Conservation (phyloP, 78 protist species). For the Isochrysis galbana region DNA sequence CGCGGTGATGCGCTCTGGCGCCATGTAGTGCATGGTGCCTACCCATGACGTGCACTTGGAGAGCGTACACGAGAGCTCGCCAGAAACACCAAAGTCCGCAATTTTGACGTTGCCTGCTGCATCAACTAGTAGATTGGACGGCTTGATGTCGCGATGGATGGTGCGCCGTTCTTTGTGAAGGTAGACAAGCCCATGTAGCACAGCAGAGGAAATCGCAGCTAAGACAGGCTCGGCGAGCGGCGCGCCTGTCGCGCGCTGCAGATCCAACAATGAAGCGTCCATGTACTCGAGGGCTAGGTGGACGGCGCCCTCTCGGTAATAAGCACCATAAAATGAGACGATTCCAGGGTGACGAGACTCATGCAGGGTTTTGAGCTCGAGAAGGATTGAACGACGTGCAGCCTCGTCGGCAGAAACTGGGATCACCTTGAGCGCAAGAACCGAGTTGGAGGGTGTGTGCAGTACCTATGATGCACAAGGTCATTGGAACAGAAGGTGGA, state of each 20-base stretch:
- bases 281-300: constrained; percentile 50
- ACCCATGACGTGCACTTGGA: constrained; percentile 74
- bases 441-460: constrained; percentile 21
- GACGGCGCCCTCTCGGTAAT: constrained; percentile 36
- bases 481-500: neutral
- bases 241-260: neutral
- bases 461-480: neutral
- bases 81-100: constrained; percentile 36
- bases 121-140: constrained; percentile 35
- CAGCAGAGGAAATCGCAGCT: neutral
- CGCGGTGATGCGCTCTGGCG: constrained; percentile 39
- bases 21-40: constrained; percentile 77
- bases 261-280: constrained; percentile 33
- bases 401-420: neutral
- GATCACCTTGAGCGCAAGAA: constrained; percentile 45
- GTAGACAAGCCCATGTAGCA: constrained; percentile 39
- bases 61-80: neutral
- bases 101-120: constrained; percentile 4
- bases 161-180: constrained; percentile 12
- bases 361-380: constrained; percentile 34
- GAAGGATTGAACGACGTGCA: neutral
- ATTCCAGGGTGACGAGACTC: neutral
- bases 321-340: constrained; percentile 40
- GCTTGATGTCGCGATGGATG: constrained; percentile 52
- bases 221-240: neutral